Base-by-base conservation (phyloP, 2,329 filamentous ascomycete species). In the Colletotrichum horii region DNA sequence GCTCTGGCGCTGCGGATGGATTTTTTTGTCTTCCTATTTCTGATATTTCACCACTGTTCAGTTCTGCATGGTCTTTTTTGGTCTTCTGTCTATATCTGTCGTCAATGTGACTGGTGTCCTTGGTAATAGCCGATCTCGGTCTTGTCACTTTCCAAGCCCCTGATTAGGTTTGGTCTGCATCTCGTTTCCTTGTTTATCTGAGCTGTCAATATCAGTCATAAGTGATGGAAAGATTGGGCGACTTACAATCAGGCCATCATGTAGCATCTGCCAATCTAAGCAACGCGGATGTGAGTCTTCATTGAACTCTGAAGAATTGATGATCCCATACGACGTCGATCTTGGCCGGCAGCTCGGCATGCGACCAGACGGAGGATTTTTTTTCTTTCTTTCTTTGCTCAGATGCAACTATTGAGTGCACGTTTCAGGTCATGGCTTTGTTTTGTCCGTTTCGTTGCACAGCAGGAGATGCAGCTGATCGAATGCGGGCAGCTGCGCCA, bases 401-500 rank as follows among this genome's bases (percentile, higher is more conserved):
- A 28, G 36, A 38, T 36, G n/a, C 60, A 38, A 66, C 34, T 34
- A 48, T 38, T 48, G 15, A 8, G 36, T 66, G 36, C 36, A 28
- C 24, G 62, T 48, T 24, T 66, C 62, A 43, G 36, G 62, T 48
- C 14, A 8, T 12, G 15, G 24, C 52, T 24, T 26, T 14, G 22
- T 9, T 26, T 11, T 15, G 36, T 14, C 9, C n/a, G 43, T 34
- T 32, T 32, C 30, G 67, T 70, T n/a, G 58, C 26, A 62, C 34
- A 24, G 30, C 32, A 24, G 8, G 2, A 22, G 15, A 38, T 67
- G 69, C 73, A 67, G 62, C 36, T 34, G 55, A 66, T 67, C 55
- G 30, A 8, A 43, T 72, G 22, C 62, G 69, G 73, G 26, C 24
- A n/a, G 38, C 69, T 38, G 73, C 71, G 48, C 32, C 48, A 71